phyloP scores from a whole-genome alignment of 768 basidiomycete species.

The Lactarius indigo region DNA sequence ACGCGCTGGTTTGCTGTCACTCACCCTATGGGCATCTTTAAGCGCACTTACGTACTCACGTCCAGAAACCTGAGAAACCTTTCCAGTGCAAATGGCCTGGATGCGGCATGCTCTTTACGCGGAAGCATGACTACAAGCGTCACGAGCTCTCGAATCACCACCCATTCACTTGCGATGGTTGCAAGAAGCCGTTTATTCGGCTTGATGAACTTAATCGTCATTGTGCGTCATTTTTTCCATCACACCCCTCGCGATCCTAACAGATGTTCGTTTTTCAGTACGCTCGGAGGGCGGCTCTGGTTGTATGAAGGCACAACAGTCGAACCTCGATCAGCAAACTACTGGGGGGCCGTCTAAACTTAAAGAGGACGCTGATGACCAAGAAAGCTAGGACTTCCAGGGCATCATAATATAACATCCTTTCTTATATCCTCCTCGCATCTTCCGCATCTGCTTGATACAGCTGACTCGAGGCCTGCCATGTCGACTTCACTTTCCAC shows the following conservation, averaged over 20 bases:
- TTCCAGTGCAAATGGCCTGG: slow-evolving; percentile 95
- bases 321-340: slow-evolving; percentile 20
- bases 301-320: slow-evolving; percentile 48
- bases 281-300: slow-evolving; percentile 81
- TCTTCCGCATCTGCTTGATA: background rate
- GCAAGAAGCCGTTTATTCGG: slow-evolving; percentile 87
- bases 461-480: background rate
- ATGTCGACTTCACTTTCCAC: background rate
- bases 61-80: slow-evolving; percentile 91
- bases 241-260: background rate
- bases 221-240: slow-evolving; percentile 44
- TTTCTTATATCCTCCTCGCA: no score
- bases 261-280: slow-evolving; percentile 40
- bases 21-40: slow-evolving; percentile 12
- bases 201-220: slow-evolving; percentile 96
- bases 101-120: slow-evolving; percentile 84
- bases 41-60: slow-evolving; percentile 92
- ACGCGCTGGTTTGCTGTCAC: background rate
- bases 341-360: slow-evolving; percentile 6
- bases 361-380: slow-evolving; percentile 1
- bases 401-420: background rate
- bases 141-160: slow-evolving; percentile 93
- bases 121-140: slow-evolving; percentile 95
- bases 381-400: background rate
- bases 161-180: slow-evolving; percentile 91